Evolutionary conservation across 2,329 filamentous ascomycete species (phyloP).

Genomic region (Herpotrichia juniperi): DNA sequence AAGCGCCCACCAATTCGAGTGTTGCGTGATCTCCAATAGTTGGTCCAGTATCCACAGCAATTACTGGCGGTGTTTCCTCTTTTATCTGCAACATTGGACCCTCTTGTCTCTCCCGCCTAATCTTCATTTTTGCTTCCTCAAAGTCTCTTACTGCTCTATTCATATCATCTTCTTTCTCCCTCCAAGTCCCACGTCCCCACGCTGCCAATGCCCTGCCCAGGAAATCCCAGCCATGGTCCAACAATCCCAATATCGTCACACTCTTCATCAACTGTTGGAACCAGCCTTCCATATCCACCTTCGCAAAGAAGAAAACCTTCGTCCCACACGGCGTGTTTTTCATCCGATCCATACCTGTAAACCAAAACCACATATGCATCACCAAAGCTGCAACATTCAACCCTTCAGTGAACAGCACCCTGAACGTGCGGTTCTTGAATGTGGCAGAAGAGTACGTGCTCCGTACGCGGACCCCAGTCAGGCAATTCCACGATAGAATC

Average conservation of each 20-base stretch:
- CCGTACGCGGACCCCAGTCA: constrained; percentile 12
- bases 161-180: background rate
- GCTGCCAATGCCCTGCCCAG: background rate
- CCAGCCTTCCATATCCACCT: background rate
- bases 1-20: no score
- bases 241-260: background rate
- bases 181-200: background rate
- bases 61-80: background rate
- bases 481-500: constrained; percentile 22
- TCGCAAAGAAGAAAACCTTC: background rate
- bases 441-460: background rate
- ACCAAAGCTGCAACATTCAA: background rate
- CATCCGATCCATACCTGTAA: constrained; percentile 21
- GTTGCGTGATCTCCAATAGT: no score
- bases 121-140: background rate
- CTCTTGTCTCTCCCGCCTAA: background rate
- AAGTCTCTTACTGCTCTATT: background rate
- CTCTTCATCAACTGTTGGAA: background rate
- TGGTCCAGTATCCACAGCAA: no score
- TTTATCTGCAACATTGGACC: background rate
- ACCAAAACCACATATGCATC: constrained; percentile 30
- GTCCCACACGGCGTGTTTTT: background rate
- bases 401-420: background rate
- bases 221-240: background rate
- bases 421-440: background rate